These are phyloP conservation scores for Solanum gracilifrons DNA, from an alignment of 257 asterid species.

Conservation along the genomic window DNA sequence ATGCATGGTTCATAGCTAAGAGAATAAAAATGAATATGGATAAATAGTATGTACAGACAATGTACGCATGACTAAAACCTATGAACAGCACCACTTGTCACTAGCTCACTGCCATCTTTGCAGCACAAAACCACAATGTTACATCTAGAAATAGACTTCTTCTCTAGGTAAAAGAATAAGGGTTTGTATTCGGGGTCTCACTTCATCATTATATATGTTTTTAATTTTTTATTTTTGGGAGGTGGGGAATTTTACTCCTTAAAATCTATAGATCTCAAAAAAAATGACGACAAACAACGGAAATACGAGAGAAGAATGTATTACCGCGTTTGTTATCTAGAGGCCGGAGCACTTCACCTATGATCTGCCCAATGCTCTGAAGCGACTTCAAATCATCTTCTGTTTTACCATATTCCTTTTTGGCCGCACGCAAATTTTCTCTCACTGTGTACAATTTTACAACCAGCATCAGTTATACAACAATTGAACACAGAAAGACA, in stretches of 20 bases:
- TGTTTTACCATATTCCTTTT: constrained; percentile 82
- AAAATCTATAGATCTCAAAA: not conserved
- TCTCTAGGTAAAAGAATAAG: not conserved
- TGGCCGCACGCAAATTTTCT: constrained; percentile 56
- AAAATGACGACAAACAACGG: not conserved
- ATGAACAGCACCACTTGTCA: not conserved
- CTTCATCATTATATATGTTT: not conserved
- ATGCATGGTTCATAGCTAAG: not conserved
- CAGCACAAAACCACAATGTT: not conserved
- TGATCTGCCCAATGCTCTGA: constrained; percentile 94
- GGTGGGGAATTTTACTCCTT: not conserved
- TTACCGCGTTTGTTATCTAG: constrained; percentile 84
- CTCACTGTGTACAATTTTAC: constrained; percentile 27
- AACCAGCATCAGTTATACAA: not conserved
- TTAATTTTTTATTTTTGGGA: not conserved
- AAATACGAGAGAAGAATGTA: not conserved
- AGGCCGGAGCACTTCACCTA: constrained; percentile 93
- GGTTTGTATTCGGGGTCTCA: not conserved
- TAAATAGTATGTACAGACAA: not conserved
- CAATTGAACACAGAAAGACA: not conserved
- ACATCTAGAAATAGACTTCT: not conserved
- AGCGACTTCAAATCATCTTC: constrained; percentile 91
- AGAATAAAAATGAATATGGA: not conserved
- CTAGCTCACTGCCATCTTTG: not conserved
- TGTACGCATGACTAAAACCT: not conserved